A percentile compares a stretch with the other conserved stretches of the same genome.
Conservation (phyloP, 2,329 filamentous ascomycete genomes). For the Colletotrichum sp. region DNA sequence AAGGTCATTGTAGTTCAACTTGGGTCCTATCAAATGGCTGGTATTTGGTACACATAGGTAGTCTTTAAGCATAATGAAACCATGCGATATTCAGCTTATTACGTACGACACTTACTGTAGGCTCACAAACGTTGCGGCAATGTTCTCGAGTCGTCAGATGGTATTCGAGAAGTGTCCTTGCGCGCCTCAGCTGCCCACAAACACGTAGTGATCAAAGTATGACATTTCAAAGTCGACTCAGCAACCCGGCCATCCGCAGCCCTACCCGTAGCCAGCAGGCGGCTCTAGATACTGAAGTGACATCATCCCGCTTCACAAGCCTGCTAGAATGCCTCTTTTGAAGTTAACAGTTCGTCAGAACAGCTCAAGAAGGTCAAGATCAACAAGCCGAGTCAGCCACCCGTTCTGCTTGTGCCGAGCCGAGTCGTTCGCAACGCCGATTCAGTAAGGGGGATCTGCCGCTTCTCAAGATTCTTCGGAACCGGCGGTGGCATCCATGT, state of each 20-base stretch:
- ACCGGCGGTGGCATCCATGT: not conserved
- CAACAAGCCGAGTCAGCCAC: not conserved
- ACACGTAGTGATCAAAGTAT: not conserved
- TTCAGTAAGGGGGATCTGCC: not conserved
- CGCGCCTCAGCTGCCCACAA: not conserved
- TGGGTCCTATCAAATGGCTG: not conserved
- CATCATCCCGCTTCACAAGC: not conserved
- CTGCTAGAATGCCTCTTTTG: not conserved
- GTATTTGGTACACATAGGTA: not conserved
- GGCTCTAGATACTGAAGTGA: not conserved
- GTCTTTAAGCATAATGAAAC: not conserved
- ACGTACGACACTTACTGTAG: not conserved
- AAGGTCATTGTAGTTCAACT: not conserved
- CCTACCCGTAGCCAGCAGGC: not conserved
- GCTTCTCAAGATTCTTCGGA: not conserved
- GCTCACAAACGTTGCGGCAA: not conserved
- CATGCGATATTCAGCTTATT: fast-evolving
- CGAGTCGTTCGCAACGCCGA: not conserved
- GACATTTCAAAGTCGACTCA: not conserved
- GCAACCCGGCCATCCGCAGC: not conserved
- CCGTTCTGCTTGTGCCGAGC: not conserved
- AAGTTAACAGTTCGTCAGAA: not conserved
- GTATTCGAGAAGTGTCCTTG: not conserved
- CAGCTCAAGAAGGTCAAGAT: not conserved
- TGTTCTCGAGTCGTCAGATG: not conserved